Conservation (phyloP, 495 filamentous ascomycete species). For the Penicillium samsonianum region DNA sequence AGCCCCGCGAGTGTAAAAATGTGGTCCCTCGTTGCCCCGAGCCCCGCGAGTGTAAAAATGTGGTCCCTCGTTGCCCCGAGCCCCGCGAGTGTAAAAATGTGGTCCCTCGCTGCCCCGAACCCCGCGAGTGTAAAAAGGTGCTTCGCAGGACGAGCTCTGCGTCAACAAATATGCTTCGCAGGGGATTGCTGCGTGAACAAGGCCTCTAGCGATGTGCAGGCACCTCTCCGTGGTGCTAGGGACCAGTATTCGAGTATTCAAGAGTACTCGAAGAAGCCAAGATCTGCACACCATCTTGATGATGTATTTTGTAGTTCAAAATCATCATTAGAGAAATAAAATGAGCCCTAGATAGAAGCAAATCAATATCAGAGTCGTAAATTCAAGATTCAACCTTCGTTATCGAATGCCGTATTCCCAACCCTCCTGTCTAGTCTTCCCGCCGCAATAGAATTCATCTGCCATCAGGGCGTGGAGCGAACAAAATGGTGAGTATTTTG, state of each 20-base stretch:
- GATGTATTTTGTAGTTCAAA: background rate
- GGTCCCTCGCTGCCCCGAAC: no score
- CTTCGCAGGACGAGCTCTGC: no score
- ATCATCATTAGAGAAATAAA: slow-evolving; percentile 6
- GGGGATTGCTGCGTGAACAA: no score
- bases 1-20: no score
- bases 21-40: no score
- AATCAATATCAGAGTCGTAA: slow-evolving; percentile 2
- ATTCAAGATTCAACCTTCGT: background rate
- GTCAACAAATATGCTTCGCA: no score
- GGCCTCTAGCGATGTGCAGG: slow-evolving; percentile 6
- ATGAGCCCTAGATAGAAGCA: slow-evolving; percentile 5
- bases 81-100: no score
- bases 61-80: no score
- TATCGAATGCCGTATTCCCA: background rate
- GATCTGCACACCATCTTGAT: no score
- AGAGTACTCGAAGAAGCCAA: no score
- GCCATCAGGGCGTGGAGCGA: background rate
- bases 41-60: no score
- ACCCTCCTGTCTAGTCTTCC: background rate
- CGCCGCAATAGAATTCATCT: background rate
- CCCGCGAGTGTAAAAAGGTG: no score
- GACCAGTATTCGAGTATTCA: slow-evolving; percentile 11
- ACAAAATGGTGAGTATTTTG: background rate
- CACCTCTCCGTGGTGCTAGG: slow-evolving; percentile 5